phyloP scores from a whole-genome alignment of 345 rosid genomes.

The Theobroma cacao region DNA sequence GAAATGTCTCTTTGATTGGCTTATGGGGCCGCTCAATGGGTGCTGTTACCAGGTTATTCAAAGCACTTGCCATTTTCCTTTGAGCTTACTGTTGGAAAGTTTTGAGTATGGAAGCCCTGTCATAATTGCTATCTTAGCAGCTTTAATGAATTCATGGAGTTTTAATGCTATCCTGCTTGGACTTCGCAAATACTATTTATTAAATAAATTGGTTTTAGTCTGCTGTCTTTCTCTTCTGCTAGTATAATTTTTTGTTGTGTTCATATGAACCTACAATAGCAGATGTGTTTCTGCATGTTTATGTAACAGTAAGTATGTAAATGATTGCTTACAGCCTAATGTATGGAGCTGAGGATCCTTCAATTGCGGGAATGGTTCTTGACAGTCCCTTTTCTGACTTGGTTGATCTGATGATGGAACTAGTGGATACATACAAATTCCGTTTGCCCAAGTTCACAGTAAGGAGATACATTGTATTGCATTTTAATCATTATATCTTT shows the following conservation, averaged over 20 bases:
- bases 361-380: constrained; percentile 92
- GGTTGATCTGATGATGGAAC: constrained; percentile 94
- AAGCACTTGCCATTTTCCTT: constrained; percentile 14
- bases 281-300: neutral
- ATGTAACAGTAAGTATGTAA: constrained; percentile 10
- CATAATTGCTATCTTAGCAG: neutral
- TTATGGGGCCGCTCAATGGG: constrained; percentile 99
- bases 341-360: constrained; percentile 96
- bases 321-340: constrained; percentile 53
- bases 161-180: neutral
- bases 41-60: constrained; percentile 77
- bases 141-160: neutral
- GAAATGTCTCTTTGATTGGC: constrained; percentile 84
- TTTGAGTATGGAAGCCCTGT: neutral
- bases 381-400: constrained; percentile 91
- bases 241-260: neutral
- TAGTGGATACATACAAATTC: constrained; percentile 76
- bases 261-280: neutral
- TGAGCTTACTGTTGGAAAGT: constrained; percentile 11
- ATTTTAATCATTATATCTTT: neutral
- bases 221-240: neutral
- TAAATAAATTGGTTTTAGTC: neutral
- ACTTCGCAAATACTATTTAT: neutral
- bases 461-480: constrained; percentile 27
- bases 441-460: constrained; percentile 90